These are phyloP conservation scores for Tremella yokohamensis DNA, from an alignment of 768 basidiomycete genomes.

Conservation along the genomic window DNA sequence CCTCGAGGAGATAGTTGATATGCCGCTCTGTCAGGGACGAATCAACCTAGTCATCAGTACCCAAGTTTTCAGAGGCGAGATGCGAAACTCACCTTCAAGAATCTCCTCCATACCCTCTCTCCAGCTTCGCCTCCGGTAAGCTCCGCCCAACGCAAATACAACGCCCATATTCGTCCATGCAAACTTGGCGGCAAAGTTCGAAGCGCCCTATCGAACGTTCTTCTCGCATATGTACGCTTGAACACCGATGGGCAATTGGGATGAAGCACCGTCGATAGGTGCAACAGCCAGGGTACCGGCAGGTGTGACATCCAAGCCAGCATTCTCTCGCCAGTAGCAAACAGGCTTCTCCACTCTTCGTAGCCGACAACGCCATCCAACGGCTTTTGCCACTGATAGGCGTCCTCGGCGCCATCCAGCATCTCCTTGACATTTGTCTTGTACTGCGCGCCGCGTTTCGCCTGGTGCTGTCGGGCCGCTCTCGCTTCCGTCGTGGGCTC, in stretches of 20 bases:
- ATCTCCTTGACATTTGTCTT: conserved; percentile 89
- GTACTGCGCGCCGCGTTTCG: conserved; percentile 69
- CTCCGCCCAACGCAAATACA: conserved; percentile 91
- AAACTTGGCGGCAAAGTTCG: conserved; percentile 89
- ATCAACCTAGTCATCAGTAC: conserved; percentile 45
- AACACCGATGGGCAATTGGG: conserved; percentile 79
- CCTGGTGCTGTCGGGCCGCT: conserved; percentile 63
- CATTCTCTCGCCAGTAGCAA: conserved; percentile 85
- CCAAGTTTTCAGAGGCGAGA: neutral
- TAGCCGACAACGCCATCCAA: conserved; percentile 87
- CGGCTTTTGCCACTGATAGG: conserved; percentile 80
- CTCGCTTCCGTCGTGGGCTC: conserved; percentile 36
- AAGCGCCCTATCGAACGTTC: conserved; percentile 89
- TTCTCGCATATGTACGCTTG: conserved; percentile 82
- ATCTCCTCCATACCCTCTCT: conserved; percentile 72
- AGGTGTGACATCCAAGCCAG: conserved; percentile 94
- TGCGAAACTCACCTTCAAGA: conserved; percentile 65
- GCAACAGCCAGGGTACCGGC: conserved; percentile 90
- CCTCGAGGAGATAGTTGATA: conserved; percentile 57
- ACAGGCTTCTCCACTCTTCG: conserved; percentile 88
- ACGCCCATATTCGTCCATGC: conserved; percentile 85
- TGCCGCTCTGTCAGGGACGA: conserved; percentile 52
- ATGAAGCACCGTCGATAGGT: conserved; percentile 83
- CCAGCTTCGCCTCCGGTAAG: conserved; percentile 62
- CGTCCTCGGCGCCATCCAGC: conserved; percentile 73